A percentile compares a stretch with the other conserved stretches of the same genome.
These are phyloP conservation scores for Xanthoconium separans DNA, from an alignment of 1,284 basidiomycete species.

Conservation along the genomic window DNA sequence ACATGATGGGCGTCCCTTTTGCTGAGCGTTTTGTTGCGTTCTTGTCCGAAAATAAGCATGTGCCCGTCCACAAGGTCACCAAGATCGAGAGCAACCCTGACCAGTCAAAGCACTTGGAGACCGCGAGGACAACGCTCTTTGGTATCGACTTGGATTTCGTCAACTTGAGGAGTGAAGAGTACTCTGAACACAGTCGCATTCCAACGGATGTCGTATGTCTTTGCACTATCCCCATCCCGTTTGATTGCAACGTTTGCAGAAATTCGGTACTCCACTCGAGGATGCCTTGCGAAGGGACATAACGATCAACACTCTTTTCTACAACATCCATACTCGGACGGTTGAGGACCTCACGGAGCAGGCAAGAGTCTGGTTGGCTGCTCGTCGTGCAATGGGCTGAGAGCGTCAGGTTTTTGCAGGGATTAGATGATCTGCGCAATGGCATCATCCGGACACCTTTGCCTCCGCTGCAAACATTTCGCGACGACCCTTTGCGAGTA, in stretches of 20 bases:
- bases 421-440: slow-evolving; percentile 77
- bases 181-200: slow-evolving; percentile 85
- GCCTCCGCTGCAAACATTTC: slow-evolving; percentile 84
- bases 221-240: neutral
- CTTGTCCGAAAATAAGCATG: slow-evolving; percentile 50
- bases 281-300: slow-evolving; percentile 92
- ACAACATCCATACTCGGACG: slow-evolving; percentile 87
- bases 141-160: slow-evolving; percentile 93
- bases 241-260: slow-evolving; percentile 43
- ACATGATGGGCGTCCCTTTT: slow-evolving; percentile 90
- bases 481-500: slow-evolving; percentile 92
- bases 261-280: slow-evolving; percentile 90
- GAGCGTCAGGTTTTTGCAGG: slow-evolving; percentile 44
- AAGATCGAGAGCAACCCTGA: slow-evolving; percentile 95
- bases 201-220: slow-evolving; percentile 78
- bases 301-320: slow-evolving; percentile 96
- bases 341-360: slow-evolving; percentile 90
- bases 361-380: slow-evolving; percentile 39
- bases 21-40: slow-evolving; percentile 79
- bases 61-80: slow-evolving; percentile 58
- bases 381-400: slow-evolving; percentile 1
- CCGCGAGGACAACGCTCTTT: slow-evolving; percentile 85
- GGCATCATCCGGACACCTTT: slow-evolving; percentile 90
- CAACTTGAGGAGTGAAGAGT: slow-evolving; percentile 91
- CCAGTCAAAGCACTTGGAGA: slow-evolving; percentile 98